Base-by-base conservation (phyloP, 139 green algal genomes). In the Chlorella sp. region DNA sequence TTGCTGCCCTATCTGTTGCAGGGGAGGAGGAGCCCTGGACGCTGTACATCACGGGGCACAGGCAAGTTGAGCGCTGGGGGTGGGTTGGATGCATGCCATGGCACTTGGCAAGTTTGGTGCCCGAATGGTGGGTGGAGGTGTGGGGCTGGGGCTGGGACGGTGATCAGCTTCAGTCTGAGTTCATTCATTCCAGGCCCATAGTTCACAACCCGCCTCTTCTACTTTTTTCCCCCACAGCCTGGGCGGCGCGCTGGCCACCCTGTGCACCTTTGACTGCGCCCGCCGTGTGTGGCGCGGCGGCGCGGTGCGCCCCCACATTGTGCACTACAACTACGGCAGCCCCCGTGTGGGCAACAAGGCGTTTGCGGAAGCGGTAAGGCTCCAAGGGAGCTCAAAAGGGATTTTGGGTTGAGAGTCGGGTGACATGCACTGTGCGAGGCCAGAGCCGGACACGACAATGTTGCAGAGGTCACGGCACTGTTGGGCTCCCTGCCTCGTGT, bases 181-280 rank as follows among this genome's bases (percentile, higher is more conserved):
- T 54, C 46, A 17, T 7, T 11, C 46, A 54, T 54, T n/a, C n/a
- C n/a, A n/a, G n/a, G n/a, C n/a, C n/a, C n/a, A n/a, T n/a, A n/a
- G n/a, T n/a, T n/a, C n/a, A n/a, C n/a, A n/a, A n/a, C n/a, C n/a
- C n/a, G n/a, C n/a, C 60, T 20, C 60, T 20, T n/a, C 26, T n/a
- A 20, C 28, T 6, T n/a, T 14, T 13, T 13, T 13, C 60, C 60
- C 8, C 14, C 5, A 26, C 64, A 94, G 88, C 41, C 89, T 98
- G 67, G 95, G 95, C 0, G 95, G 94, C 13, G 95, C 95, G 3
- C 91, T 98, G 80, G 90, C 92, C n/a, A 97, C 94, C 20, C 88
- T 98, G 26, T 94, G 92, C 80, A 91, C 95, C 0, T 96, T 94
- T 65, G 95, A 98, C 64, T 84, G 79, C 22, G 79, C 64, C 5